Percentiles rank a stretch among this genome's conserved stretches.
Evolutionary conservation across 176 grass and related monocot genomes (phyloP).

Genomic region (Poa annua): DNA sequence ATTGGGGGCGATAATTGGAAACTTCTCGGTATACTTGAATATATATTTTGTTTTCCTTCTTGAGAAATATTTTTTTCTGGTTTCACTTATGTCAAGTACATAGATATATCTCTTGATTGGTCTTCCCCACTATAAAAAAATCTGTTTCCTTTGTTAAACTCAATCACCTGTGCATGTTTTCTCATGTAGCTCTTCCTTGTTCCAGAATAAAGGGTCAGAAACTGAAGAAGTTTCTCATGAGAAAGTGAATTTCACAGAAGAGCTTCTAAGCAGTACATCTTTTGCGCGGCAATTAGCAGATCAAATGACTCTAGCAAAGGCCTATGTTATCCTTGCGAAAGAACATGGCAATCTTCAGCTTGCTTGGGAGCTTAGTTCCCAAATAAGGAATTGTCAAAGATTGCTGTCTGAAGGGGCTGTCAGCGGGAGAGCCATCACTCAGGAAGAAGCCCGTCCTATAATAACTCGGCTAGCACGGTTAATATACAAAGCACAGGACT

Average conservation of each 20-base stretch:
- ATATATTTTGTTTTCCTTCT: slow-evolving; percentile 4
- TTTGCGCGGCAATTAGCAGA: slow-evolving; percentile 88
- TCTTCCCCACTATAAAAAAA: slow-evolving; percentile 21
- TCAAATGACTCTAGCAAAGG: slow-evolving; percentile 98
- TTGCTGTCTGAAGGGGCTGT: slow-evolving; percentile 88
- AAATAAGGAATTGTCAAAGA: slow-evolving; percentile 87
- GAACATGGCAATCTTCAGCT: slow-evolving; percentile 89
- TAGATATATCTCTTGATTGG: slow-evolving; percentile 32
- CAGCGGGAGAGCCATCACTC: slow-evolving; percentile 70
- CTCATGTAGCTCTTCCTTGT: slow-evolving; percentile 50
- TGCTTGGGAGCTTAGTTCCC: slow-evolving; percentile 94
- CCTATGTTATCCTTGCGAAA: slow-evolving; percentile 91
- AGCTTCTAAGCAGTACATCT: slow-evolving; percentile 92
- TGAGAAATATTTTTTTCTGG: not conserved
- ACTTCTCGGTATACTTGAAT: not conserved
- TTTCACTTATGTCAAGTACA: not conserved
- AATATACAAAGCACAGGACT: slow-evolving; percentile 96
- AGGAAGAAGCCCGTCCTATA: slow-evolving; percentile 79
- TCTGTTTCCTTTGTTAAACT: slow-evolving; percentile 20
- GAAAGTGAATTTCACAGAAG: slow-evolving; percentile 88
- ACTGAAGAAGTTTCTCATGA: slow-evolving; percentile 47
- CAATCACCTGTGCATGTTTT: slow-evolving; percentile 8
- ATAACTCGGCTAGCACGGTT: slow-evolving; percentile 74
- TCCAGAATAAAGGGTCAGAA: slow-evolving; percentile 65
- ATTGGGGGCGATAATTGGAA: not conserved